Conservation (phyloP, 2,329 filamentous ascomycete genomes). For the Fusarium citri region DNA sequence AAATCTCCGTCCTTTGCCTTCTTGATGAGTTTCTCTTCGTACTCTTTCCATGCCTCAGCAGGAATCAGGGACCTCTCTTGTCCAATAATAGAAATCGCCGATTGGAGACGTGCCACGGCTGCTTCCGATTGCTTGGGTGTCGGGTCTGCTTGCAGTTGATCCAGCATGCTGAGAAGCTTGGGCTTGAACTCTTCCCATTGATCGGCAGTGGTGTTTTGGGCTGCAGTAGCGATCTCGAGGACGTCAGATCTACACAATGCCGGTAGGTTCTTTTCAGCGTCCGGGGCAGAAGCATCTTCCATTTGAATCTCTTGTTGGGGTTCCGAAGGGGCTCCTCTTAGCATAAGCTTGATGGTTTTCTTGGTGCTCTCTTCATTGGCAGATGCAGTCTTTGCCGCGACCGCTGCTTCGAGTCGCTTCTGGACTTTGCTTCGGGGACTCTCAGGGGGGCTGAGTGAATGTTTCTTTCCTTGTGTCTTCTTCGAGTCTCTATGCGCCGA, state of each 20-base stretch:
- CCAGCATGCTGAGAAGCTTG: slow-evolving; percentile 20
- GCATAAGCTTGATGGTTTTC: slow-evolving; percentile 19
- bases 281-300: slow-evolving; percentile 1
- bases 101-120: slow-evolving; percentile 18
- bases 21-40: slow-evolving; percentile 39
- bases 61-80: slow-evolving; percentile 40
- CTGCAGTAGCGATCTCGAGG: slow-evolving; percentile 5
- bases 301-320: slow-evolving; percentile 11
- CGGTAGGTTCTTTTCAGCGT: background rate
- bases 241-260: slow-evolving; percentile 5
- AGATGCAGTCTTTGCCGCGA: background rate
- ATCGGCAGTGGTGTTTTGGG: background rate
- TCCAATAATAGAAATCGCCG: slow-evolving; percentile 9
- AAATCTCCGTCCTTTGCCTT: slow-evolving; percentile 19
- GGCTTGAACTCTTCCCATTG: slow-evolving; percentile 20
- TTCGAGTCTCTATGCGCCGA: slow-evolving; percentile 9
- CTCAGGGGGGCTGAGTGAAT: background rate
- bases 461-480: slow-evolving; percentile 4
- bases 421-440: slow-evolving; percentile 23
- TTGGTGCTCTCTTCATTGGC: background rate
- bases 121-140: slow-evolving; percentile 13
- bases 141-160: slow-evolving; percentile 3
- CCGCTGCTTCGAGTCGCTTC: slow-evolving; percentile 10
- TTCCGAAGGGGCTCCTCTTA: background rate
- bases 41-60: slow-evolving; percentile 30